Evolutionary conservation across 2,329 filamentous ascomycete species (phyloP).

Genomic region (Talaromyces amestolkiae): DNA sequence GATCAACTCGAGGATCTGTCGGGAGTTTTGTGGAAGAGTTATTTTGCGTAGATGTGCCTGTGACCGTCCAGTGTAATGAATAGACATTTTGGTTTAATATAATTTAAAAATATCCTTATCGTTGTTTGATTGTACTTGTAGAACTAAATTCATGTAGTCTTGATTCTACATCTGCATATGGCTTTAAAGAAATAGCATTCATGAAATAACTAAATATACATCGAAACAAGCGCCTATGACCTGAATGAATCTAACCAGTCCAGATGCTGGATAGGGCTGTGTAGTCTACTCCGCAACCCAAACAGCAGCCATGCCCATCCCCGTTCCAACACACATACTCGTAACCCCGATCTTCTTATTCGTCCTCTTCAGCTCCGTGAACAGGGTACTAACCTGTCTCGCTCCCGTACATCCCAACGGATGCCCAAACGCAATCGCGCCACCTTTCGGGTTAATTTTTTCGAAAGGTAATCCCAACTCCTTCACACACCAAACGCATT

Average conservation of each 20-base stretch:
- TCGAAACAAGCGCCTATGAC: not conserved
- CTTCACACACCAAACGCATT: conserved; percentile 90
- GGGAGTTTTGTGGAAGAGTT: conserved; percentile 98
- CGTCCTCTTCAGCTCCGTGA: conserved; percentile 84
- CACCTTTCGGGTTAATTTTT: conserved; percentile 97
- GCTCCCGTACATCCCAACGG: conserved; percentile 92
- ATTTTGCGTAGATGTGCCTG: conserved; percentile 68
- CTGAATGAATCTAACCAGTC: not conserved
- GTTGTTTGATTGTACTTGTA: no score
- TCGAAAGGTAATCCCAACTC: conserved; percentile 77
- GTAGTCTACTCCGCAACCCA: conserved; percentile 81
- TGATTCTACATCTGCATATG: not conserved
- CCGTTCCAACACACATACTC: conserved; percentile 94
- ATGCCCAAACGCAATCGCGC: conserved; percentile 93
- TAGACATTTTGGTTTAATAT: not conserved
- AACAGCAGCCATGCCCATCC: conserved; percentile 96
- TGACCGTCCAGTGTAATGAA: not conserved
- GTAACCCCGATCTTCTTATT: conserved; percentile 85
- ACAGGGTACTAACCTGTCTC: conserved; percentile 84
- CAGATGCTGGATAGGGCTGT: not conserved
- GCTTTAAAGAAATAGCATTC: not conserved
- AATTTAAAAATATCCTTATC: not conserved
- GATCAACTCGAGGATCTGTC: conserved; percentile 95
- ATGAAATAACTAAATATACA: not conserved
- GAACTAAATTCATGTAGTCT: not conserved